Percentiles rank a stretch among this genome's conserved stretches.
phyloP scores from a whole-genome alignment of 768 basidiomycete species.

The Termitomyces heimii region DNA sequence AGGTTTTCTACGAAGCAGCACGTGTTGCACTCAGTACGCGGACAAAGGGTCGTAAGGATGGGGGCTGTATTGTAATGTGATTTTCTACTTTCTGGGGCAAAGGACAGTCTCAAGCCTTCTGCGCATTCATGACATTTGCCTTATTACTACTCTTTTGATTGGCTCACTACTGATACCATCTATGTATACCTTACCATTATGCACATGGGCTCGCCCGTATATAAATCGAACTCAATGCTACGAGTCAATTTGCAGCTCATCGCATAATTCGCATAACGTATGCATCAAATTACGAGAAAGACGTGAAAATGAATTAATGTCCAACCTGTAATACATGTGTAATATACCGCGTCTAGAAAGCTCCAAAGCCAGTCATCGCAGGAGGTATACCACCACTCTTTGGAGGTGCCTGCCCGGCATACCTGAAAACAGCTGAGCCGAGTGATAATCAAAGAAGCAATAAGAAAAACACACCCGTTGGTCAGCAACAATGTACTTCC shows the following conservation, averaged over 20 bases:
- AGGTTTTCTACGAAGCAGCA: slow-evolving; percentile 91
- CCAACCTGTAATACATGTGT: slow-evolving; percentile 22
- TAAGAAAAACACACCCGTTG: slow-evolving; percentile 55
- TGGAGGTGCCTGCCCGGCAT: slow-evolving; percentile 58
- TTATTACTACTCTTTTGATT: neutral
- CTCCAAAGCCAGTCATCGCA: slow-evolving; percentile 64
- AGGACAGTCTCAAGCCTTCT: neutral
- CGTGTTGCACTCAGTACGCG: slow-evolving; percentile 76
- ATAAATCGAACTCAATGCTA: neutral
- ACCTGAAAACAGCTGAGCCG: slow-evolving; percentile 28
- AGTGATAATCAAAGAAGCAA: slow-evolving; percentile 2
- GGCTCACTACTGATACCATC: slow-evolving; percentile 12
- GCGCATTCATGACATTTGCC: neutral
- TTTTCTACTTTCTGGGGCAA: neutral
- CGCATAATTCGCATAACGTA: neutral
- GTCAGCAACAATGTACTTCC: slow-evolving; percentile 61
- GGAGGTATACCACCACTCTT: slow-evolving; percentile 71
- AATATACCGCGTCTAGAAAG: slow-evolving; percentile 20
- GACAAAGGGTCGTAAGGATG: slow-evolving; percentile 54
- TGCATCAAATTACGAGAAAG: neutral
- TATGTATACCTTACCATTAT: slow-evolving; percentile 15
- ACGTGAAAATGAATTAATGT: slow-evolving; percentile 17
- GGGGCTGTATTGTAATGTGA: slow-evolving; percentile 60
- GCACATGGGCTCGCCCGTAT: neutral
- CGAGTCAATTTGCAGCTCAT: neutral